Conservation (phyloP, 345 rosid genomes). For the Camelina hispida region DNA sequence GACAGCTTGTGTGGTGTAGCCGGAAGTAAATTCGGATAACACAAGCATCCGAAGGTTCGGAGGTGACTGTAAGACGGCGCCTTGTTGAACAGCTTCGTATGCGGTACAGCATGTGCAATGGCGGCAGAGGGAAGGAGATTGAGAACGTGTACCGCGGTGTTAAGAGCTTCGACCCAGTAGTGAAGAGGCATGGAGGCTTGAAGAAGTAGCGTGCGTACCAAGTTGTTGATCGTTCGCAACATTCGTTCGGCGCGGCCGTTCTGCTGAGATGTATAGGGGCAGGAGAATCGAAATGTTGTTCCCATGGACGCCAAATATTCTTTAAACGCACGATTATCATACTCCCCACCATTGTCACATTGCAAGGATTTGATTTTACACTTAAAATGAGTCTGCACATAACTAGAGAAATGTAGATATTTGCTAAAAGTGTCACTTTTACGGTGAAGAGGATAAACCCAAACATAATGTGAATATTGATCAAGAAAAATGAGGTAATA, state of each 20-base stretch:
- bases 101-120: accelerated
- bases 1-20: neutral
- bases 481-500: neutral
- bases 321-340: neutral
- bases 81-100: accelerated
- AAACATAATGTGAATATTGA: neutral
- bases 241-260: neutral
- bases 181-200: neutral
- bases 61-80: neutral
- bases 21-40: neutral
- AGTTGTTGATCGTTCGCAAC: neutral
- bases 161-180: neutral
- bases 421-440: neutral
- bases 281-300: accelerated
- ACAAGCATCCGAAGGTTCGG: neutral
- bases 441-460: neutral
- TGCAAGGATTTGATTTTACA: neutral
- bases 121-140: neutral
- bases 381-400: neutral
- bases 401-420: neutral
- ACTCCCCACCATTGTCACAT: neutral
- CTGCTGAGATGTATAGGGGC: neutral
- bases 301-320: neutral
- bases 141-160: neutral
- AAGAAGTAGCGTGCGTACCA: neutral